These are phyloP conservation scores for Talaromyces albobiverticillius DNA, from an alignment of 2,329 filamentous ascomycete species.

Conservation along the genomic window DNA sequence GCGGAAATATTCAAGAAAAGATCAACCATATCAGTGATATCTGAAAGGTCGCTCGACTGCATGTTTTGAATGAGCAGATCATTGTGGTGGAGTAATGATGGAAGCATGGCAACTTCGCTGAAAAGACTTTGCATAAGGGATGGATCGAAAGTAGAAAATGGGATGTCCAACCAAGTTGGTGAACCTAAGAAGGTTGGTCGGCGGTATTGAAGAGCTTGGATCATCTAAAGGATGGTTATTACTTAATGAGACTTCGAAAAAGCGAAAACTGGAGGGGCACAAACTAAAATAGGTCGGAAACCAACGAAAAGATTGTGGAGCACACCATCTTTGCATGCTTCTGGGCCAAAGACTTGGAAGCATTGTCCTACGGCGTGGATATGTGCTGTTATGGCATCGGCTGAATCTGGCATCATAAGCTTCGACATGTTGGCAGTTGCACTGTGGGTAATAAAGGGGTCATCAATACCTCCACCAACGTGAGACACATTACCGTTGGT, in stretches of 20 bases:
- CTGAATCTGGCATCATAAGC: conserved; percentile 32
- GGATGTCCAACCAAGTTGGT: conserved; percentile 28
- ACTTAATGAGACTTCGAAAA: neutral
- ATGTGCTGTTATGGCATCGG: conserved; percentile 28
- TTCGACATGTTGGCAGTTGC: conserved; percentile 19
- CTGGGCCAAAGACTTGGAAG: conserved; percentile 30
- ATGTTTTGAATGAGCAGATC: conserved; percentile 16
- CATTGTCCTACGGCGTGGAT: conserved; percentile 33
- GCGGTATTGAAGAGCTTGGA: conserved; percentile 28
- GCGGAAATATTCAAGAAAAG: neutral
- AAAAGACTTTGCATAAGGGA: conserved; percentile 34
- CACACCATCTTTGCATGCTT: conserved; percentile 30
- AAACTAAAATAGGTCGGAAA: conserved; percentile 39
- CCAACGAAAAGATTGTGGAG: conserved; percentile 40
- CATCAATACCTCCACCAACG: conserved; percentile 24
- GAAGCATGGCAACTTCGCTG: conserved; percentile 27
- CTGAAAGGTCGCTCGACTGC: neutral
- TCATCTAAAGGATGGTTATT: conserved; percentile 22
- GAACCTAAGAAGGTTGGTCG: conserved; percentile 30
- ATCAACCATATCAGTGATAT: neutral
- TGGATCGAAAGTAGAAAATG: conserved; percentile 26
- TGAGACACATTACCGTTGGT: conserved; percentile 38
- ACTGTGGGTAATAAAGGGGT: neutral
- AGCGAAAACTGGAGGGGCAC: conserved; percentile 3
- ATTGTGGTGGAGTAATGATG: conserved; percentile 24